A percentile compares a stretch with the other conserved stretches of the same genome.
phyloP scores from a whole-genome alignment of 129 eudicot species.

The Flaveria linearis region DNA sequence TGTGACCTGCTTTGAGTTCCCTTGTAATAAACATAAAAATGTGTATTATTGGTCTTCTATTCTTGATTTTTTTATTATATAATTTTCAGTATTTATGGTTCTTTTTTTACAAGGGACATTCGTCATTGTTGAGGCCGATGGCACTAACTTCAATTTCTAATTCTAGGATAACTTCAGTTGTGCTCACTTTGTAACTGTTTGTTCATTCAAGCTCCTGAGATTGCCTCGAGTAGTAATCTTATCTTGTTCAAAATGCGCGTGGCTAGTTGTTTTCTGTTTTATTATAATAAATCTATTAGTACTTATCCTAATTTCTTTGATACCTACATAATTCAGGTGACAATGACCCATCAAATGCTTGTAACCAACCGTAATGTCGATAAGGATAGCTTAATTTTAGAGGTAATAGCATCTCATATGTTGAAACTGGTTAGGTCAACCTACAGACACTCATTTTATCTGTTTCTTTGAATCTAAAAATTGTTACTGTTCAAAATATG shows the following conservation, averaged over 20 bases:
- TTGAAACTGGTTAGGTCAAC: too few relatives aligned
- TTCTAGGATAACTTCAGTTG: not conserved
- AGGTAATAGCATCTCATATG: conserved; percentile 1
- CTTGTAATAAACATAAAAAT: not conserved
- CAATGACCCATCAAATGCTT: conserved; percentile 95
- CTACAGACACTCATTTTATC: too few relatives aligned
- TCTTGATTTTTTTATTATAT: not conserved
- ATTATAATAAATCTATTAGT: not conserved
- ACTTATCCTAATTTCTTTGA: not conserved
- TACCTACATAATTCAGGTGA: conserved; percentile 56
- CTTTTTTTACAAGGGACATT: not conserved
- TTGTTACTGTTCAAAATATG: not conserved
- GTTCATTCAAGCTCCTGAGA: not conserved
- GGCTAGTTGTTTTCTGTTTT: not conserved
- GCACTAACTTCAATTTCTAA: not conserved
- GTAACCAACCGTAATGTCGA: conserved; percentile 92
- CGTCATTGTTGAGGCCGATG: not conserved
- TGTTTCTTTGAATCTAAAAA: too few relatives aligned
- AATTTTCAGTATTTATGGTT: not conserved
- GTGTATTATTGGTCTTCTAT: not conserved
- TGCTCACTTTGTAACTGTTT: not conserved
- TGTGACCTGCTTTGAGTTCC: not conserved
- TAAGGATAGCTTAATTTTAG: conserved; percentile 93
- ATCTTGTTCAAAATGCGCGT: not conserved
- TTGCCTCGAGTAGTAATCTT: not conserved